Conservation (phyloP, 805 yeast genomes). For the Lipomyces yamadae region DNA sequence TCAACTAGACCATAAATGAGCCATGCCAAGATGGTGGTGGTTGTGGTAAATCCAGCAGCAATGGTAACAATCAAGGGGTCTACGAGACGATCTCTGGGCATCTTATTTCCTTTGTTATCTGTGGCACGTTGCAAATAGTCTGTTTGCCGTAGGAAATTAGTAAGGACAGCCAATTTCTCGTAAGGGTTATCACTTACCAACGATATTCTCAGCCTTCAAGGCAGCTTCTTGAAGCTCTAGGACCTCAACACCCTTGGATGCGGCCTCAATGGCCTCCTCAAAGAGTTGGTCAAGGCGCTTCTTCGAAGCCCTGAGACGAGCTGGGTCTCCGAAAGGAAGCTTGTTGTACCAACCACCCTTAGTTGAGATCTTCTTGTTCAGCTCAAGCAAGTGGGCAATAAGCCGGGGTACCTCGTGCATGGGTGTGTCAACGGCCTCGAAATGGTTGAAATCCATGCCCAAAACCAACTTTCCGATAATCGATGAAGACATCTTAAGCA, state of each 20-base stretch:
- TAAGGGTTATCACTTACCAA: background rate
- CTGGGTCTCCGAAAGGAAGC: background rate
- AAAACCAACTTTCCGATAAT: background rate
- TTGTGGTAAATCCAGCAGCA: background rate
- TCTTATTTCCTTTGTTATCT: background rate
- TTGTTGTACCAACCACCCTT: background rate
- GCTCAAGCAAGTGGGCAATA: background rate
- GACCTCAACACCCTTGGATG: background rate
- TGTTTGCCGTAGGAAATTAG: background rate
- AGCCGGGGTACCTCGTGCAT: background rate
- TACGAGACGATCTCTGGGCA: background rate
- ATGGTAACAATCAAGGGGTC: background rate
- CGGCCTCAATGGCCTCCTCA: background rate
- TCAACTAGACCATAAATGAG: background rate
- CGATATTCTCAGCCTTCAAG: background rate
- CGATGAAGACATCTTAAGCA: background rate
- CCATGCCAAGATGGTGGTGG: background rate
- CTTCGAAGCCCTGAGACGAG: background rate
- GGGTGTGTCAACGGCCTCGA: background rate
- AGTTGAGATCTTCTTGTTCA: background rate
- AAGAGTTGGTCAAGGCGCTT: background rate
- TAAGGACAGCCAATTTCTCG: no score
- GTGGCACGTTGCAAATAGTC: background rate
- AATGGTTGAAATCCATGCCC: background rate
- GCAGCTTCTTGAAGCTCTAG: background rate